Conservation (phyloP, 495 filamentous ascomycete genomes). For the Aspergillus kassunensis region DNA sequence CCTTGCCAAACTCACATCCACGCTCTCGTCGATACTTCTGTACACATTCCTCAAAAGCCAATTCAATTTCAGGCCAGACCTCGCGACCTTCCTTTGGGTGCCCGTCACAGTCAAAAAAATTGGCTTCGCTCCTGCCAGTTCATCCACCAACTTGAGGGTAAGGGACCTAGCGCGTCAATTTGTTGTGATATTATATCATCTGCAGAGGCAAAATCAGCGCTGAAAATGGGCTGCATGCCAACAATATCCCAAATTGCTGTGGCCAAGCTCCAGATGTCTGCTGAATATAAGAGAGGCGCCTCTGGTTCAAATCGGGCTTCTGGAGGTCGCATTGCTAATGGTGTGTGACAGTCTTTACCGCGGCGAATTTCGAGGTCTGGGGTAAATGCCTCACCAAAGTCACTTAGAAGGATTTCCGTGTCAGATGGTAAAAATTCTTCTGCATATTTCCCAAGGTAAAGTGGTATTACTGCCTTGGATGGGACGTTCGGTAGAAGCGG, state of each 20-base stretch:
- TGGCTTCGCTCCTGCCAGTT: slow-evolving; percentile 23
- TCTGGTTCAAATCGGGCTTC: slow-evolving; percentile 31
- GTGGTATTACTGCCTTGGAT: not conserved
- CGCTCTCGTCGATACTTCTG: slow-evolving; percentile 22
- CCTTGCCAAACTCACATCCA: slow-evolving; percentile 12
- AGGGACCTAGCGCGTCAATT: slow-evolving; percentile 29
- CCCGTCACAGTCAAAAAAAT: slow-evolving; percentile 27
- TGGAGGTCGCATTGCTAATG: slow-evolving; percentile 25
- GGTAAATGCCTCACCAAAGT: slow-evolving; percentile 35
- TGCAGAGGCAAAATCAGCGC: slow-evolving; percentile 19
- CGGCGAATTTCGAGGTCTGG: slow-evolving; percentile 19
- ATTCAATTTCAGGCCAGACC: slow-evolving; percentile 23
- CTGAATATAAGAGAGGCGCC: slow-evolving; percentile 23
- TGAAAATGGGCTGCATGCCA: slow-evolving; percentile 33
- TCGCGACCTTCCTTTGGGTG: slow-evolving; percentile 14
- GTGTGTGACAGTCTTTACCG: slow-evolving; percentile 31
- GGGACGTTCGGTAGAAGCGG: not conserved
- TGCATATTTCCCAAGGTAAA: slow-evolving; percentile 27
- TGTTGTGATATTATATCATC: too few relatives aligned
- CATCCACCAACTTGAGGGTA: slow-evolving; percentile 30
- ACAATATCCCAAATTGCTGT: slow-evolving; percentile 35
- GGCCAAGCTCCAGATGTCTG: slow-evolving; percentile 38
- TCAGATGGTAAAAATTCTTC: slow-evolving; percentile 26
- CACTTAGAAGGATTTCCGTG: slow-evolving; percentile 24
- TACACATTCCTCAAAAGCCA: slow-evolving; percentile 27